Base-by-base conservation (phyloP, 208 protist genomes). In the Acanthamoeba quina region DNA sequence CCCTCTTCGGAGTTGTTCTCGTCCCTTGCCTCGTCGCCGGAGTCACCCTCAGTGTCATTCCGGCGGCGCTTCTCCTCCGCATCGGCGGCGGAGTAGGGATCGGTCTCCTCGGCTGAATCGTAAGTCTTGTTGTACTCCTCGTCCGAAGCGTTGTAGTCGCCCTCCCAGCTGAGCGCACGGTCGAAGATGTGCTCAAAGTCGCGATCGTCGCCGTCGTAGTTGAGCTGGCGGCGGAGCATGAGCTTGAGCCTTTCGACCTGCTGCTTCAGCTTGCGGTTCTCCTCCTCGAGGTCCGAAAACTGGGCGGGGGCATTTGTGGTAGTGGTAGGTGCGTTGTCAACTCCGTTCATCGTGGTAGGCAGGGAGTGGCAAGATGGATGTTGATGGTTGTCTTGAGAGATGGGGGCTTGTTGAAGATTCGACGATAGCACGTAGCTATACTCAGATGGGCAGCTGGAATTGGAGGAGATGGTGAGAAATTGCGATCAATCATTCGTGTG, bases 181-280 rank as follows among this genome's bases (percentile, higher is more conserved):
- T 78, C 70, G 31, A 78, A 78, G 37, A 66, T 66, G 60, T 66
- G 60, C 60, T 78, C 70, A 5, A 78, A 78, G 34, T 78, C 70
- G 24, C 24, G 60, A 15, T 78, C 70, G n/a, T 78, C 70, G 70
- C 70, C 37, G 29, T 78, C 70, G 70, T 78, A 78, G 70, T 78
- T 78, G 70, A 78, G 70, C 70, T 78, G 70, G 37, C 70, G 70
- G 4, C 70, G 70, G 70, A 78, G 70, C 70, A 78, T 78, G 34
- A 47, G 31, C 70, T 78, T 78, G 37, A 78, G 70, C 29, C 70
- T 37, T 47, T 78, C 70, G 31, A 78, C 70, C 70, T 78, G 70
- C 34, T 78, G 34, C 70, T 78, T 78, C 34, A 78, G 70, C 70
- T 78, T 78, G 70, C 70, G 70, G 70, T 78, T 78, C 70, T 78